These are phyloP conservation scores for Tilletia setariae DNA, from an alignment of 1,284 basidiomycete genomes.

Conservation along the genomic window DNA sequence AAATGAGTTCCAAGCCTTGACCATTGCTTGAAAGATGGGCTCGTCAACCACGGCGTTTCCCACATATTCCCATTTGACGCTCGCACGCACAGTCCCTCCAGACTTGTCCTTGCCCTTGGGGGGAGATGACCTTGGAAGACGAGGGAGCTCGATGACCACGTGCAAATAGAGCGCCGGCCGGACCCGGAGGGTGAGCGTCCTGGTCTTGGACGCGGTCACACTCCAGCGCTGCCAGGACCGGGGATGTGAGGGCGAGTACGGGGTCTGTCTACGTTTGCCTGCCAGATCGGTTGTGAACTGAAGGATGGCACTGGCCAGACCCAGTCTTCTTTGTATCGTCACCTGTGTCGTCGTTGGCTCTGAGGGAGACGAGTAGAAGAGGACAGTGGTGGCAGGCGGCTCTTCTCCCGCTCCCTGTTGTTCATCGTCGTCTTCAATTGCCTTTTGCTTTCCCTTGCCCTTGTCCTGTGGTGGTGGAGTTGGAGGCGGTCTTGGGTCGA, in stretches of 20 bases:
- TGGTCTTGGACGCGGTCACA: conserved; percentile 2
- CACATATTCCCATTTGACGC: conserved; percentile 9
- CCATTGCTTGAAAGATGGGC: neutral
- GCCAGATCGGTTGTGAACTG: neutral
- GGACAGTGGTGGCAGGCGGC: conserved; percentile 8
- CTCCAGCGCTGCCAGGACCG: neutral
- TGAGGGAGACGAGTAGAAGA: conserved; percentile 13
- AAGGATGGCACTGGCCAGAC: conserved; percentile 10
- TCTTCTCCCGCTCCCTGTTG: neutral
- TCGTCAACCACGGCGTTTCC: conserved; percentile 1
- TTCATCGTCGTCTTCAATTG: neutral
- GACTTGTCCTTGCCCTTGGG: neutral
- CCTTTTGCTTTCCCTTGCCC: conserved; percentile 9
- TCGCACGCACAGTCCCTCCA: neutral
- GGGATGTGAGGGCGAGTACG: neutral
- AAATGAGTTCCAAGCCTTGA: neutral
- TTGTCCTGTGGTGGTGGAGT: neutral
- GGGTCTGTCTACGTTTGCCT: too few species aligned
- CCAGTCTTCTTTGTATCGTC: neutral
- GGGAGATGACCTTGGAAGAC: neutral
- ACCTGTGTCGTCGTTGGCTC: conserved; percentile 8
- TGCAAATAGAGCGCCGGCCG: conserved; percentile 2
- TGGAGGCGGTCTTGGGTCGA: conserved; percentile 3
- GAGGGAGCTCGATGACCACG: conserved; percentile 8
- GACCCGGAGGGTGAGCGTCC: conserved; percentile 7